Conservation (phyloP, 2,329 filamentous ascomycete genomes). For the Colletotrichum sojae region DNA sequence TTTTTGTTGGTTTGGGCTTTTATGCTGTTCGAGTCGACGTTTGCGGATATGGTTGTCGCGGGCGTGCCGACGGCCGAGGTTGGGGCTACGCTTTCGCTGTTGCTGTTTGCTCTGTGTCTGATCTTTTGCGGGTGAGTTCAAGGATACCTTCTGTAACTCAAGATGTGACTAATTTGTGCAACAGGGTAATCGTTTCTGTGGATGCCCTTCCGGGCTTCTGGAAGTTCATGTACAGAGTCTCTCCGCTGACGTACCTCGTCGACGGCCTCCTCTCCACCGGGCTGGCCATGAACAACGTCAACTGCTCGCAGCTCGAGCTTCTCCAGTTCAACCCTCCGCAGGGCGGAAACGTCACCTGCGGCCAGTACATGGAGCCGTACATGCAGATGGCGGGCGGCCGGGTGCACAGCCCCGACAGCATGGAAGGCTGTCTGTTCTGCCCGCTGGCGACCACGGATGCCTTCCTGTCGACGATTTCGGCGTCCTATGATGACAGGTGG, state of each 20-base stretch:
- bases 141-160: too few relatives aligned
- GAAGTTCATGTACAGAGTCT: constrained; percentile 79
- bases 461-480: constrained; percentile 55
- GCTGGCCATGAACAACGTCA: constrained; percentile 41
- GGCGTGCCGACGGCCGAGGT: constrained; percentile 74
- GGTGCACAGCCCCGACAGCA: constrained; percentile 59
- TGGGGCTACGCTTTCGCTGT: constrained; percentile 72
- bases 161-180: too few relatives aligned
- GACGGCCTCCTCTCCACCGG: constrained; percentile 66
- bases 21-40: constrained; percentile 75
- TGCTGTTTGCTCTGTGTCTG: constrained; percentile 72
- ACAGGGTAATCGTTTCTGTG: constrained; percentile 72
- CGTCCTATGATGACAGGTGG: constrained; percentile 64
- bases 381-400: constrained; percentile 61
- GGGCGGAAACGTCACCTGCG: constrained; percentile 60
- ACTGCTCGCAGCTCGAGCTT: constrained; percentile 56
- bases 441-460: constrained; percentile 52
- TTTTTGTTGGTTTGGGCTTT: constrained; percentile 74
- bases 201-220: constrained; percentile 74
- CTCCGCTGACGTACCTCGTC: constrained; percentile 78
- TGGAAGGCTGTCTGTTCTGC: constrained; percentile 61
- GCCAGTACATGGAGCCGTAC: constrained; percentile 62
- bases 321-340: constrained; percentile 68
- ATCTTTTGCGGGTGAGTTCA: constrained; percentile 65
- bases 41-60: constrained; percentile 74